These are phyloP conservation scores for Phyllosticta paracitricarpa DNA, from an alignment of 2,329 filamentous ascomycete species.

Conservation along the genomic window DNA sequence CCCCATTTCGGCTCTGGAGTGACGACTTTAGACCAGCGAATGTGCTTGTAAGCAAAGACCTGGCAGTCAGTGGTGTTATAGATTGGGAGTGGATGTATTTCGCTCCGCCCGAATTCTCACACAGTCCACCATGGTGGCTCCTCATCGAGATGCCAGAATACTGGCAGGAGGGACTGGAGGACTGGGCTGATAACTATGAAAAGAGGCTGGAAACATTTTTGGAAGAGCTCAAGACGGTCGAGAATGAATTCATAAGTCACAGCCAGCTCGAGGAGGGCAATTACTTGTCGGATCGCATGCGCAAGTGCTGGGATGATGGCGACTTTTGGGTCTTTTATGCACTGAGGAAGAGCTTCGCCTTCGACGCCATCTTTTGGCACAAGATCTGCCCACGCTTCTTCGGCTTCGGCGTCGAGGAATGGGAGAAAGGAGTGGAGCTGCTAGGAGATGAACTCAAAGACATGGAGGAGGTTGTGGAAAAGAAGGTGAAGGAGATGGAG, in stretches of 20 bases:
- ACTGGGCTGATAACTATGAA: conserved; percentile 1
- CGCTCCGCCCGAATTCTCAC: conserved; percentile 27
- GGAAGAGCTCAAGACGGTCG: not conserved
- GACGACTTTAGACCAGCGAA: not conserved
- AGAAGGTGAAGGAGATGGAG: not conserved
- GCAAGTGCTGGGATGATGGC: conserved; percentile 14
- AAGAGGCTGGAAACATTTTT: not conserved
- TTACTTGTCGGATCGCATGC: conserved; percentile 12
- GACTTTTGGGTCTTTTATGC: conserved; percentile 17
- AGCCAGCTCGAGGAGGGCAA: not conserved
- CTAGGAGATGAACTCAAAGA: not conserved
- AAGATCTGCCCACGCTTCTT: conserved; percentile 5
- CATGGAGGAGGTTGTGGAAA: not conserved
- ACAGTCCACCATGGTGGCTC: conserved; percentile 30
- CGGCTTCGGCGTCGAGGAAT: not conserved
- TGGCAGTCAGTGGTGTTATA: conserved; percentile 14
- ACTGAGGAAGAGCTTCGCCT: conserved; percentile 13
- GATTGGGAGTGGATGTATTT: conserved; percentile 33
- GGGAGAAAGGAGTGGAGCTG: not conserved
- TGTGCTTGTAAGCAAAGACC: conserved; percentile 14
- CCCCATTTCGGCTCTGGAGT: not conserved
- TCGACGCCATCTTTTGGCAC: conserved; percentile 14
- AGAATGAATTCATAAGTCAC: not conserved
- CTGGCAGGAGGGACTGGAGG: conserved; percentile 11
- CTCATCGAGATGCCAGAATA: conserved; percentile 17